Percentiles rank a stretch among this genome's conserved stretches.
phyloP scores from a whole-genome alignment of 306 rosid genomes.

The Pyrus pyrifolia region DNA sequence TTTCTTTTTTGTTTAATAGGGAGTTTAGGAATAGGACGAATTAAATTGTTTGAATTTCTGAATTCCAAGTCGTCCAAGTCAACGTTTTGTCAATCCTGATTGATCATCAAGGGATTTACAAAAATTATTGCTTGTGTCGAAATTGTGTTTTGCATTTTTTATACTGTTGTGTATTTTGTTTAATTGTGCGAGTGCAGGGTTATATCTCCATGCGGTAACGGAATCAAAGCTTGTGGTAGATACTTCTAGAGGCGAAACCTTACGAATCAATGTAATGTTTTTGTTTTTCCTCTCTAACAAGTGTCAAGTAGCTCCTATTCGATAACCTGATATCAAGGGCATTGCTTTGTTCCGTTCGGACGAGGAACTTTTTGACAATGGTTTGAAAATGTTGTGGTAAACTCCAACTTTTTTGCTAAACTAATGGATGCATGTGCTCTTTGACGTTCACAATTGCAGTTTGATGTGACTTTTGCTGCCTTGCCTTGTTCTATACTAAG shows the following conservation, averaged over 20 bases:
- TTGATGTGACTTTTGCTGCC: slow-evolving; percentile 94
- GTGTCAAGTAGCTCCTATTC: no score
- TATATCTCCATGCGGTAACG: slow-evolving; percentile 82
- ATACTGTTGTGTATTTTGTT: not conserved
- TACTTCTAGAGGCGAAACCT: slow-evolving; percentile 94
- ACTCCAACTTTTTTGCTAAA: not conserved
- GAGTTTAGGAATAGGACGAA: not conserved
- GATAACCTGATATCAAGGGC: not conserved
- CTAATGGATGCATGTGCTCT: slow-evolving; percentile 13
- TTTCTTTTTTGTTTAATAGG: not conserved
- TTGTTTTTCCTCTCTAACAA: not conserved
- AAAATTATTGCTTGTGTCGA: not conserved
- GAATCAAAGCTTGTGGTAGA: slow-evolving; percentile 88
- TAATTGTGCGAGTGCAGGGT: slow-evolving; percentile 35
- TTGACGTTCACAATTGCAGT: slow-evolving; percentile 58
- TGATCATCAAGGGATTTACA: not conserved
- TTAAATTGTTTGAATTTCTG: not conserved
- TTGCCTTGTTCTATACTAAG: slow-evolving; percentile 91
- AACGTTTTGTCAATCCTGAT: not conserved
- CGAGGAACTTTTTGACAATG: not conserved
- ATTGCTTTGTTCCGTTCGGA: not conserved
- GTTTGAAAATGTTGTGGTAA: not conserved
- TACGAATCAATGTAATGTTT: slow-evolving; percentile 82
- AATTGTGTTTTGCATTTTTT: not conserved
- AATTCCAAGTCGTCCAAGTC: not conserved